Conservation (phyloP, 768 basidiomycete species). For the Neoboletus brunneissimus region DNA sequence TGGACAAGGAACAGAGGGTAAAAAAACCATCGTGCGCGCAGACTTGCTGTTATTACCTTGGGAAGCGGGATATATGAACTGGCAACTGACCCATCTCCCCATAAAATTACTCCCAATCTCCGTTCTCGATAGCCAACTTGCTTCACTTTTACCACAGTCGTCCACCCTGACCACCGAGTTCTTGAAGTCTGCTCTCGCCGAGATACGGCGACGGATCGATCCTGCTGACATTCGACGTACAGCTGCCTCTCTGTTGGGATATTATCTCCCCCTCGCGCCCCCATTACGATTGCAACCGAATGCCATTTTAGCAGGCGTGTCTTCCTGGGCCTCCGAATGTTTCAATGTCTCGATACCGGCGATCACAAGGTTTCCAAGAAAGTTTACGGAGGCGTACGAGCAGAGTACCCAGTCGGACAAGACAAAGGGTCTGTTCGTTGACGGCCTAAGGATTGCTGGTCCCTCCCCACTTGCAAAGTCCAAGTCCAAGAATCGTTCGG, state of each 20-base stretch:
- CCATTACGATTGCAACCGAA: conserved; percentile 46
- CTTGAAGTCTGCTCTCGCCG: conserved; percentile 25
- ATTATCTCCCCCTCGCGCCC: conserved; percentile 53
- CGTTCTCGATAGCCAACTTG: conserved; percentile 10
- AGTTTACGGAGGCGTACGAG: conserved; percentile 23
- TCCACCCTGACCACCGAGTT: conserved; percentile 22
- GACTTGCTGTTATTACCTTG: conserved; percentile 80
- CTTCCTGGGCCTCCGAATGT: conserved; percentile 50
- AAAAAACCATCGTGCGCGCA: conserved; percentile 42
- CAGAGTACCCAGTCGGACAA: conserved; percentile 1
- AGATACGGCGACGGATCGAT: conserved; percentile 40
- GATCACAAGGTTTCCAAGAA: conserved; percentile 20
- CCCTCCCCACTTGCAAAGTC: conserved; percentile 19
- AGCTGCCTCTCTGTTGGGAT: conserved; percentile 68
- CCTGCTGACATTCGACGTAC: conserved; percentile 54
- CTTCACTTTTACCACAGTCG: conserved; percentile 10
- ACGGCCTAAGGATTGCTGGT: conserved; percentile 14
- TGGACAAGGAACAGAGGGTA: background rate
- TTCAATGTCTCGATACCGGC: conserved; percentile 20
- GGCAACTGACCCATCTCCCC: conserved; percentile 64
- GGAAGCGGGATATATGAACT: conserved; percentile 67
- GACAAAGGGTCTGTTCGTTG: conserved; percentile 25
- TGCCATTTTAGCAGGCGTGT: conserved; percentile 53
- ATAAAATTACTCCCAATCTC: conserved; percentile 52
- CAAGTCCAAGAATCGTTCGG: conserved; percentile 24